Base-by-base conservation (phyloP, 2,329 filamentous ascomycete genomes). In the Reticulascus tulasneorum region DNA sequence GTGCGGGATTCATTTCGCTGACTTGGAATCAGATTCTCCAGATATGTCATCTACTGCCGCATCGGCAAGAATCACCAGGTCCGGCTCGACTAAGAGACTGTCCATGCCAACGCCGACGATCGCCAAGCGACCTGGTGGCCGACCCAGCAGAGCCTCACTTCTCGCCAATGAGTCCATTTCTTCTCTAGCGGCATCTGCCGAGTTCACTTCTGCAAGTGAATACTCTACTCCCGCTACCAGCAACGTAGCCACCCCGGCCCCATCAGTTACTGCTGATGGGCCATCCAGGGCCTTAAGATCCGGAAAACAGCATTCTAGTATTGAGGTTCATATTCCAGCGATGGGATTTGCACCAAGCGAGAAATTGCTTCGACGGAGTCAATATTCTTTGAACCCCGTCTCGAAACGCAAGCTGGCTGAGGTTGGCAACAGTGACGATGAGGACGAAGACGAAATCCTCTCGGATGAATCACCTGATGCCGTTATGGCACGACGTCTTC, bases 351-450 rank as follows among this genome's bases (percentile, higher is more conserved):
- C 69, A n/a, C 63, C 59, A 26, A 66, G 68, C 35, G 65, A 62
- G n/a, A 58, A 60, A 30, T 60, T 66, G 40, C 57, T 76, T 27
- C 65, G 60, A 28, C 61, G 60, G 8, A 79, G 71, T 58, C 60
- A 70, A 32, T 73, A 66, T 42, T 63, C 73, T 3, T 54, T 77
- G 49, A 61, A 59, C 23, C 39, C 62, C 5, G 49, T 23, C 10
- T 50, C 45, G 16, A 61, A 71, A 44, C 53, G 60, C 35, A 73
- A 75, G 56, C 58, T 66, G 31, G 42, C 63, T 36, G 52, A 63
- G 21, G 58, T 68, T 33, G 62, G 62, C n/a, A 58, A 73, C 42
- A 53, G 58, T 32, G 58, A 64, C 2, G 62, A 68, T 9, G 60
- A 60, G 2, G 58, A 64, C n/a, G 55, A 65, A 3, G 59, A 62